Percentiles rank a stretch among this genome's conserved stretches.
Evolutionary conservation across 2,329 filamentous ascomycete genomes (phyloP).

Genomic region (Fusarium coffeatum): DNA sequence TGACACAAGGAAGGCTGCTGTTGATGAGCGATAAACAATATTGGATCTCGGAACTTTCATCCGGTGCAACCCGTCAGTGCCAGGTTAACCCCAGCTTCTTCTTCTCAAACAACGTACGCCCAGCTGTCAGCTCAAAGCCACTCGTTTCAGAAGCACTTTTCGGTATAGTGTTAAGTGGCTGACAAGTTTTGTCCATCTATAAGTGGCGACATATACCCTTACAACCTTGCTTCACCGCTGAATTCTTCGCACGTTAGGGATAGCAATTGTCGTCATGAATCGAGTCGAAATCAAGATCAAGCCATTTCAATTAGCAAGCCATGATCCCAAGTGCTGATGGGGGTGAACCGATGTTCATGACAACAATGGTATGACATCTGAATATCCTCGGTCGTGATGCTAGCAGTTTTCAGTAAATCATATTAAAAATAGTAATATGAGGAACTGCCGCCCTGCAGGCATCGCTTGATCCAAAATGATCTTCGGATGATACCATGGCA

Average conservation of each 20-base stretch:
- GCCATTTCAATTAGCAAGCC: not conserved
- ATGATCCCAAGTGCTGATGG: not conserved
- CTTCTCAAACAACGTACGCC: slow-evolving; percentile 26
- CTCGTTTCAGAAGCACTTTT: slow-evolving; percentile 43
- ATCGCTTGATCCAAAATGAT: slow-evolving; percentile 40
- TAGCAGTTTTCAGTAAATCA: slow-evolving; percentile 11
- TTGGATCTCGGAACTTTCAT: slow-evolving; percentile 29
- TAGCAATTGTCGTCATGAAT: slow-evolving; percentile 1
- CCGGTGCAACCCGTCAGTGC: slow-evolving; percentile 25
- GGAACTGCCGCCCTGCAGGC: slow-evolving; percentile 20
- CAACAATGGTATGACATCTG: not conserved
- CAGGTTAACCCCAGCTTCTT: slow-evolving; percentile 27
- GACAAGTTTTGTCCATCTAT: slow-evolving; percentile 25
- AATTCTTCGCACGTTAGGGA: slow-evolving; percentile 7
- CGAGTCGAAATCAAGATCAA: not conserved
- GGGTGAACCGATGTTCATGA: not conserved
- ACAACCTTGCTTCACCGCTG: slow-evolving; percentile 37
- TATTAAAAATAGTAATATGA: slow-evolving; percentile 18
- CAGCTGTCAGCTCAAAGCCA: slow-evolving; percentile 41
- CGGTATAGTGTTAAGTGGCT: slow-evolving; percentile 38
- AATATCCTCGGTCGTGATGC: not conserved
- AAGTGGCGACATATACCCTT: slow-evolving; percentile 32
- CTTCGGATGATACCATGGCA: slow-evolving; percentile 41
- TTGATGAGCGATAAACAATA: slow-evolving; percentile 10
- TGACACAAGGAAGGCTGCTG: slow-evolving; percentile 27